Evolutionary conservation across 2,329 filamentous ascomycete species (phyloP), one percentile per base, ranked within the genome.

Genomic region (Trichoderma lentiforme): DNA sequence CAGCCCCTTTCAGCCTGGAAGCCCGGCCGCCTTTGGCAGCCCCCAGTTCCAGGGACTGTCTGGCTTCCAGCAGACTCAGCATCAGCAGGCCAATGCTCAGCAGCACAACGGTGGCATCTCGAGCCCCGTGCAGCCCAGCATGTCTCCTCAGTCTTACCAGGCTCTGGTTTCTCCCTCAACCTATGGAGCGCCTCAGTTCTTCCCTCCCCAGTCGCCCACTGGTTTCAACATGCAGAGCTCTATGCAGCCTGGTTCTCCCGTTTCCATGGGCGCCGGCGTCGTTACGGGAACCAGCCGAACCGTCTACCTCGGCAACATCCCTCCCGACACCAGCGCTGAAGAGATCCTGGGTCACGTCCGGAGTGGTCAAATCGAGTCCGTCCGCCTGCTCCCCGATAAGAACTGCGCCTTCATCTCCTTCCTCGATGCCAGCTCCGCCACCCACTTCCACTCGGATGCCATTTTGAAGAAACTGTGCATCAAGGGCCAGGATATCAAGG

Each of bases 371-470:
- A 98, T 99, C 78, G 96, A 99, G 85, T 98, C 96, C n/a, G 96
- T 99, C 68, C 92, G 96, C 77, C 88, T 99, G 75, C 87, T 99
- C 70, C 94, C 95, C 28, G 96, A 99, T 84, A 99, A 98, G 93
- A 99, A 98, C 87, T 99, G 96, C 80, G 96, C 96, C 72, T 99
- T 99, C 87, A 98, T 99, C 81, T 99, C 96, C 8, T 99, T 99
- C 86, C 87, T 99, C 75, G 96, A 99, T 80, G 94, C 95, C 78
- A 97, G 95, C 84, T 98, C 96, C 34, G 96, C 96, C 71, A 98
- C 95, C 26, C 96, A 99, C 82, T 99, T 99, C 85, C 96, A 99
- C 86, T 99, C 96, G 24, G 96, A 99, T 87, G 96, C 96, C 76
- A 99, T 99, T 84, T 89, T 99, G 88, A 99, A 99, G 88, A 99